These are phyloP conservation scores for Leccinum subrobustum DNA, from an alignment of 1,284 basidiomycete species.

Conservation along the genomic window DNA sequence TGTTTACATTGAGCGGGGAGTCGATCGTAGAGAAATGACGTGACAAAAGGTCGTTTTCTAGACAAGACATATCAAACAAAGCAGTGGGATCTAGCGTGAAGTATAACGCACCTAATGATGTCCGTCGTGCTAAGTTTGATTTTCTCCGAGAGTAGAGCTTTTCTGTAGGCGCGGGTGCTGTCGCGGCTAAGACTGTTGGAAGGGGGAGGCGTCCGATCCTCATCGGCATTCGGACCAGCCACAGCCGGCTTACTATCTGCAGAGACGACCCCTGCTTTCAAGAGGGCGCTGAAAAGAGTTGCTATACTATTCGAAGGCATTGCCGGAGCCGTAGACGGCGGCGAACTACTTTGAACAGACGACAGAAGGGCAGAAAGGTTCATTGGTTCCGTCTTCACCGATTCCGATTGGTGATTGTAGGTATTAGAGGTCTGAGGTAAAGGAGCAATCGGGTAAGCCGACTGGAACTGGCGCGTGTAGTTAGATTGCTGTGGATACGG, in stretches of 20 bases:
- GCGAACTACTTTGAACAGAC: conserved; percentile 22
- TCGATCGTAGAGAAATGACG: conserved; percentile 70
- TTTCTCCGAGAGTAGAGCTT: conserved; percentile 65
- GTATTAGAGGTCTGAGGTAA: conserved; percentile 15
- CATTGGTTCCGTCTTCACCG: conserved; percentile 31
- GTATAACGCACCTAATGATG: conserved; percentile 61
- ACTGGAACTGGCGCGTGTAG: conserved; percentile 24
- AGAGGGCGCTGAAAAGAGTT: conserved; percentile 60
- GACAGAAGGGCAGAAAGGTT: conserved; percentile 31
- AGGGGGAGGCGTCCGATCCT: conserved; percentile 39
- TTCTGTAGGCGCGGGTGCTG: conserved; percentile 66
- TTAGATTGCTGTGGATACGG: conserved; percentile 32
- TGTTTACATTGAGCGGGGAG: conserved; percentile 89
- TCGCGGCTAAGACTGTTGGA: conserved; percentile 45
- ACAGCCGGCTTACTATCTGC: conserved; percentile 44
- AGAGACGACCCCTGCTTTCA: conserved; percentile 75
- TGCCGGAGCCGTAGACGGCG: conserved; percentile 29
- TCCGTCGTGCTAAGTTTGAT: conserved; percentile 72
- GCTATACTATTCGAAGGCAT: conserved; percentile 47
- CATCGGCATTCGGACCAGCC: conserved; percentile 44
- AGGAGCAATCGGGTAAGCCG: conserved; percentile 17
- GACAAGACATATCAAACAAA: conserved; percentile 11
- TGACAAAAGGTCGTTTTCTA: conserved; percentile 63
- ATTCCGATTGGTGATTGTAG: conserved; percentile 27
- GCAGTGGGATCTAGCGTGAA: background rate